These are phyloP conservation scores for Suillus clintonianus DNA, from an alignment of 768 basidiomycete species.

Conservation along the genomic window DNA sequence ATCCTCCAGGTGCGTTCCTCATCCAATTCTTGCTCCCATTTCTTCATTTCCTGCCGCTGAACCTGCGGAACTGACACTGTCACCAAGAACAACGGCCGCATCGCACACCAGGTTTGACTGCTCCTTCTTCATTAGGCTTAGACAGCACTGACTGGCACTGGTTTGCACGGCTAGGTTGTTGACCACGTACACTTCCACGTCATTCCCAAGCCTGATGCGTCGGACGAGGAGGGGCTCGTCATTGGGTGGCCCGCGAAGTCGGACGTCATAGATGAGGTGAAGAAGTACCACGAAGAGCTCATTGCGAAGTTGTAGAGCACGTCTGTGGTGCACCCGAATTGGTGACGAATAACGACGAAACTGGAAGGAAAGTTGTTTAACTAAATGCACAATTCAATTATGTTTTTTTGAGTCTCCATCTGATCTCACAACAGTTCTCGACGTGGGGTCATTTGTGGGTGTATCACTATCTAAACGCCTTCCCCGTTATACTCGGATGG, in stretches of 20 bases:
- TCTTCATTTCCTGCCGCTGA: neutral
- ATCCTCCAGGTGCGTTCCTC: slow-evolving; percentile 58
- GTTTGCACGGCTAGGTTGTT: slow-evolving; percentile 50
- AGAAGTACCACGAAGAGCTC: slow-evolving; percentile 20
- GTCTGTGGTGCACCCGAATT: neutral
- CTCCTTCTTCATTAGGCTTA: neutral
- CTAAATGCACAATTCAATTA: neutral
- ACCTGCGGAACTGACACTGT: neutral
- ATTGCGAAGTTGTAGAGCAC: slow-evolving; percentile 12
- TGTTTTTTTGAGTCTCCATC: neutral
- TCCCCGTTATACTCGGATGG: neutral
- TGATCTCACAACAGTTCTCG: neutral
- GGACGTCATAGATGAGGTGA: slow-evolving; percentile 21
- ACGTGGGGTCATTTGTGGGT: neutral
- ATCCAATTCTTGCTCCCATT: neutral
- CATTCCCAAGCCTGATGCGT: slow-evolving; percentile 81
- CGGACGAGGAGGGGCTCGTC: slow-evolving; percentile 71
- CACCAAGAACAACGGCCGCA: slow-evolving; percentile 64
- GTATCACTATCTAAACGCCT: neutral
- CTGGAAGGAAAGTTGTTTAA: neutral
- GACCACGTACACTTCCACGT: slow-evolving; percentile 93
- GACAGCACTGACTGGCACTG: neutral
- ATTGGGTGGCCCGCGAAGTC: slow-evolving; percentile 64
- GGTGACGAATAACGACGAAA: neutral
- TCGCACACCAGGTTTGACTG: slow-evolving; percentile 55